phyloP scores from a whole-genome alignment of 345 rosid genomes.

The Brassica juncea region DNA sequence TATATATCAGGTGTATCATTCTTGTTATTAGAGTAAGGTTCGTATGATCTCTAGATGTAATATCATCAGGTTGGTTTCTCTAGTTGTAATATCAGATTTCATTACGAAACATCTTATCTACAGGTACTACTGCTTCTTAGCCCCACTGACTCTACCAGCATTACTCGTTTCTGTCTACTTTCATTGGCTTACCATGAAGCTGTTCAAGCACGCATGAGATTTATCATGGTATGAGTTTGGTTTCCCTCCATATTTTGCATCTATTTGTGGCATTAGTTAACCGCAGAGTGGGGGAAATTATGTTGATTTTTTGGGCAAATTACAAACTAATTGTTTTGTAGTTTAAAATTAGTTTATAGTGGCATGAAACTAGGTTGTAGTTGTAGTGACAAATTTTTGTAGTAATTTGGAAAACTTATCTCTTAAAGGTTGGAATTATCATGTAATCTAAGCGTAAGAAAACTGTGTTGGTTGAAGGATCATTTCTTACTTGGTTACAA shows the following conservation, averaged over 20 bases:
- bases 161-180: conserved; percentile 50
- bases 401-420: not conserved
- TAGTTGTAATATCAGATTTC: not conserved
- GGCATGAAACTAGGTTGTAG: not conserved
- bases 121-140: conserved; percentile 63
- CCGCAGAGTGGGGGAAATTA: not conserved
- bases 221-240: not conserved
- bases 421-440: not conserved
- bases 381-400: not conserved
- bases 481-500: not conserved
- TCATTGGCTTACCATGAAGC: conserved; percentile 1
- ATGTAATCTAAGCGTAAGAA: not conserved
- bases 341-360: not conserved
- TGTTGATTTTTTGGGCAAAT: not conserved
- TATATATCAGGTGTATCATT: not conserved
- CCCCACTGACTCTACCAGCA: conserved; percentile 78
- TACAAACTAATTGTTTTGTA: not conserved
- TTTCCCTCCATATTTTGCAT: not conserved
- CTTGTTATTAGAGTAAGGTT: too few relatives aligned
- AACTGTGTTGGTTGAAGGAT: not conserved
- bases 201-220: not conserved
- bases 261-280: not conserved
- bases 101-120: not conserved
- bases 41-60: too few relatives aligned
- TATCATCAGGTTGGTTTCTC: not conserved